These are phyloP conservation scores for Monoraphidium neglectum DNA, from an alignment of 139 green algal genomes.

Conservation along the genomic window DNA sequence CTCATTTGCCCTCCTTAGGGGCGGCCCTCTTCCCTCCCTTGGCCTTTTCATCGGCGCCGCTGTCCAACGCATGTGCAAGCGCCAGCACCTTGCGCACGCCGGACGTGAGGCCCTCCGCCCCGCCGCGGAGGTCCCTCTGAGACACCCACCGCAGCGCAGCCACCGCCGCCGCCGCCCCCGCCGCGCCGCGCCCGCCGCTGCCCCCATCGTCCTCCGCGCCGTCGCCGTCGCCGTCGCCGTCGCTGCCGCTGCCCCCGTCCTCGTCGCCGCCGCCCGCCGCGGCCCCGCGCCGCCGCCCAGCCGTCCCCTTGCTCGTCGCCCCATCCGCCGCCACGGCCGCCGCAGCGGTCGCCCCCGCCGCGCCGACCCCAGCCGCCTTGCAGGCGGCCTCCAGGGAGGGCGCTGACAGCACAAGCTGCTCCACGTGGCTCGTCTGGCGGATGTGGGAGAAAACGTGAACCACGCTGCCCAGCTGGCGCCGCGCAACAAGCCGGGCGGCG, in stretches of 20 bases:
- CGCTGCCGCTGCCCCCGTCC: conserved; percentile 7
- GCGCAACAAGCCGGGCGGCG: conserved; percentile 33
- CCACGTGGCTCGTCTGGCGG: conserved; percentile 57
- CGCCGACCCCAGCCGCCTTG: not conserved
- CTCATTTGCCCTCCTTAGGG: too few relatives aligned
- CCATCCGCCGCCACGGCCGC: not conserved
- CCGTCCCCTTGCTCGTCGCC: not conserved
- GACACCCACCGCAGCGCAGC: conserved; percentile 18
- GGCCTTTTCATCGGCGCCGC: too few relatives aligned
- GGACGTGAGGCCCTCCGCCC: not conserved
- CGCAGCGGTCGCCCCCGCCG: not conserved
- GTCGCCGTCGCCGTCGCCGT: not conserved
- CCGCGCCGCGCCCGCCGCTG: not conserved
- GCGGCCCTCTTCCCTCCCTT: too few relatives aligned
- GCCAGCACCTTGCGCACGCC: conserved; percentile 25
- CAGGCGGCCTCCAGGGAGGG: conserved; percentile 7
- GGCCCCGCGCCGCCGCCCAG: not conserved
- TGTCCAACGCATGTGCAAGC: not conserved
- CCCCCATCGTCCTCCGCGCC: not conserved
- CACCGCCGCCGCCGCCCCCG: not conserved
- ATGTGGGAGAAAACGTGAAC: conserved; percentile 79
- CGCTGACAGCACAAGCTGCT: conserved; percentile 43
- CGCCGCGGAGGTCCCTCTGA: not conserved
- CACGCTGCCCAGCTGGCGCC: conserved; percentile 40
- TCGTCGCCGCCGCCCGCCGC: not conserved